phyloP scores from a whole-genome alignment of 2,329 filamentous ascomycete genomes.

The Nothophoma quercina region DNA sequence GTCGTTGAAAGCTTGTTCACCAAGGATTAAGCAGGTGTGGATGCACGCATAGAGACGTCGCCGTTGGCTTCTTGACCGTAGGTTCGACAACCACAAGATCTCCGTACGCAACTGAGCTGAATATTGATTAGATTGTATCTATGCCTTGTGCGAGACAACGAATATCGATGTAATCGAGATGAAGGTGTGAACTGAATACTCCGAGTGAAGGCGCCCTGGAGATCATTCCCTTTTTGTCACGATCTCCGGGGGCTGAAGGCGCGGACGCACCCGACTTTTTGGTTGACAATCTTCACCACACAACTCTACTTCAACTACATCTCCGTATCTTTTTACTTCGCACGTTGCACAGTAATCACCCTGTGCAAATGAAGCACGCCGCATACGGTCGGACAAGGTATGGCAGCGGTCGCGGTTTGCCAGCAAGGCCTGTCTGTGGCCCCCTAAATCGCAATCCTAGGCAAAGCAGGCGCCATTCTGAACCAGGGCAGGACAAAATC shows the following conservation, averaged over 20 bases:
- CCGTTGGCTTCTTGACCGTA: too few relatives aligned
- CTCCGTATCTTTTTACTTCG: not conserved
- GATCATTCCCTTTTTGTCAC: constrained; percentile 20
- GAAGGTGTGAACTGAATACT: constrained; percentile 11
- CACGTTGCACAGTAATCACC: not conserved
- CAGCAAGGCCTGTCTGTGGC: not conserved
- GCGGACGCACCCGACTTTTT: constrained; percentile 21
- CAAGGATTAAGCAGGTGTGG: too few relatives aligned
- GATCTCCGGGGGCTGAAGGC: constrained; percentile 22
- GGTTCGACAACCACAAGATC: too few relatives aligned
- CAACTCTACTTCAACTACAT: constrained; percentile 22
- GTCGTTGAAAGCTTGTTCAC: too few relatives aligned
- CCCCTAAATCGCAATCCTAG: constrained; percentile 7
- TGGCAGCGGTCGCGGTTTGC: not conserved
- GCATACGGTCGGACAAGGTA: constrained; percentile 8
- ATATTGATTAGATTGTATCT: too few relatives aligned
- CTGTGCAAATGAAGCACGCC: not conserved
- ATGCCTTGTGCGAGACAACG: too few relatives aligned
- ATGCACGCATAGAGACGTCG: too few relatives aligned
- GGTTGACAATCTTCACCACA: constrained; percentile 14
- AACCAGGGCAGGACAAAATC: not conserved
- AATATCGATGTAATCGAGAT: constrained; percentile 7
- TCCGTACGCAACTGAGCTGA: too few relatives aligned
- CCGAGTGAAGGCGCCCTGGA: constrained; percentile 4
- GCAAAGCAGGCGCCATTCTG: constrained; percentile 12